Conservation (phyloP, 2,329 filamentous ascomycete species). For the Mycosphaerella arachidis region DNA sequence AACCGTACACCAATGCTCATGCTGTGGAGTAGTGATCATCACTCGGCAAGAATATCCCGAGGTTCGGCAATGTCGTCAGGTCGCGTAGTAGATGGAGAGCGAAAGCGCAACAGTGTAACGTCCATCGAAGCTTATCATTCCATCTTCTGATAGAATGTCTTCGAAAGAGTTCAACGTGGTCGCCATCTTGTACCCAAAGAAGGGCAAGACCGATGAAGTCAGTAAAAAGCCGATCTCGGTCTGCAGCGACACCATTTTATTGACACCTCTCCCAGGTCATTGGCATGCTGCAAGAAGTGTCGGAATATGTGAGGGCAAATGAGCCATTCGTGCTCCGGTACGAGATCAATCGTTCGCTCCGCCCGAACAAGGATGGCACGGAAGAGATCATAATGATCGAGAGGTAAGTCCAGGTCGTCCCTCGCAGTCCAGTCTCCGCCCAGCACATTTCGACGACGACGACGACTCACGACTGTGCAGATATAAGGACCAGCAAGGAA, state of each 20-base stretch:
- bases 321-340: slow-evolving; percentile 15
- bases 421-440: neutral
- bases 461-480: neutral
- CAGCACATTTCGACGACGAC: too few relatives aligned
- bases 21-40: neutral
- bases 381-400: slow-evolving; percentile 20
- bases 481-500: slow-evolving; percentile 9
- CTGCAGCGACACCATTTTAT: neutral
- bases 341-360: slow-evolving; percentile 13
- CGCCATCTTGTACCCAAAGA: slow-evolving; percentile 16
- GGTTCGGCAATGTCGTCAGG: neutral
- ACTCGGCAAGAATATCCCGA: neutral
- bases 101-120: neutral
- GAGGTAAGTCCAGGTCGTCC: slow-evolving; percentile 5
- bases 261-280: slow-evolving; percentile 6
- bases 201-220: slow-evolving; percentile 17
- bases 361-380: slow-evolving; percentile 14
- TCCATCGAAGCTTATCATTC: neutral
- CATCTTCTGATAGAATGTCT: slow-evolving; percentile 3
- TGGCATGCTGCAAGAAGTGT: slow-evolving; percentile 8
- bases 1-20: too few relatives aligned
- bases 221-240: neutral
- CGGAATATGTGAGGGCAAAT: slow-evolving; percentile 10
- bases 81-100: neutral
- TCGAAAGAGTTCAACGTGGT: slow-evolving; percentile 16